Evolutionary conservation across 192 early-diverging fungal genomes (phyloP).

Genomic region (Coemansia sp.): DNA sequence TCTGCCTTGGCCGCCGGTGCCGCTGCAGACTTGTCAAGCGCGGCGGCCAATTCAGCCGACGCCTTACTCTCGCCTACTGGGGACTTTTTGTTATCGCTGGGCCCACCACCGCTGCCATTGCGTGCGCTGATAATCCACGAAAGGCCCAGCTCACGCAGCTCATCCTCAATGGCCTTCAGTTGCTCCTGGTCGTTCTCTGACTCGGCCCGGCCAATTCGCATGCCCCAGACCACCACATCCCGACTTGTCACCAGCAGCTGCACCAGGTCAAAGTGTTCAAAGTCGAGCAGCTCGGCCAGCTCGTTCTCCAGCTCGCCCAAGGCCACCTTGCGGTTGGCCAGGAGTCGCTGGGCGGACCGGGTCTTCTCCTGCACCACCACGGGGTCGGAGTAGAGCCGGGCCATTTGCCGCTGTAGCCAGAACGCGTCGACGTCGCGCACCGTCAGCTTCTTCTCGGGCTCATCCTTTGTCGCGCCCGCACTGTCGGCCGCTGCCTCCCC

Average conservation of each 20-base stretch:
- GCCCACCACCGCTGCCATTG: background rate
- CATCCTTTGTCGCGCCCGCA: background rate
- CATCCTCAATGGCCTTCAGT: constrained; percentile 50
- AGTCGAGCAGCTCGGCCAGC: constrained; percentile 93
- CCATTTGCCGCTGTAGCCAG: constrained; percentile 88
- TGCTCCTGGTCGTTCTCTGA: constrained; percentile 51
- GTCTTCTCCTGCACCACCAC: constrained; percentile 88
- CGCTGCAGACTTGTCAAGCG: constrained; percentile 1
- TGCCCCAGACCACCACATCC: constrained; percentile 88
- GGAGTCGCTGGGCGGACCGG: constrained; percentile 60
- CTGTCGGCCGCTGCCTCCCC: constrained; percentile 2
- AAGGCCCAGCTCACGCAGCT: constrained; percentile 65
- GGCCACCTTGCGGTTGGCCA: constrained; percentile 57
- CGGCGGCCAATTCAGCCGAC: background rate
- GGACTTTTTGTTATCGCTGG: background rate
- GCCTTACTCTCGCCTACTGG: background rate
- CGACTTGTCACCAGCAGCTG: constrained; percentile 81
- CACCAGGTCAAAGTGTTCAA: constrained; percentile 93
- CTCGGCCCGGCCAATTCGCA: constrained; percentile 70
- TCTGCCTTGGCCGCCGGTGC: constrained; percentile 8
- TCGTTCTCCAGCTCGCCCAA: constrained; percentile 92
- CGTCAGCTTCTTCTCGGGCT: constrained; percentile 21
- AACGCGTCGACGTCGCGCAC: constrained; percentile 94
- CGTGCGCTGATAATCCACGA: constrained; percentile 68
- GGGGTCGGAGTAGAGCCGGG: constrained; percentile 77